These are phyloP conservation scores for Nelumbo lutea DNA, from an alignment of 164 flowering plant genomes.

Conservation along the genomic window DNA sequence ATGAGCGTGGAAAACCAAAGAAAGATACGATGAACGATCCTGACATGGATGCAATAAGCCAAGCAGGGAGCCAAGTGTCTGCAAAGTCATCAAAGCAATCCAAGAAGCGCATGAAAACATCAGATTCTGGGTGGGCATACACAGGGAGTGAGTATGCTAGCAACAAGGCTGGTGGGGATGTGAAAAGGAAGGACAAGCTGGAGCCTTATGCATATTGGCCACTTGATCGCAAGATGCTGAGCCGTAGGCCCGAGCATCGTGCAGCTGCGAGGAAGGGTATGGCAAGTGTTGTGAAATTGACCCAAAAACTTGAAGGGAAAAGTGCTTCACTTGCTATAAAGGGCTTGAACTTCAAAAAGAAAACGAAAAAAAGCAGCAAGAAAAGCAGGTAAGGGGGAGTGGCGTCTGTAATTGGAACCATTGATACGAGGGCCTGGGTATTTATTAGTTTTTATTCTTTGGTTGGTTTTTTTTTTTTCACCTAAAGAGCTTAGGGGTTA, in stretches of 20 bases:
- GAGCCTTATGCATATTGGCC: constrained; percentile 99
- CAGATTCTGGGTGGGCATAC: constrained; percentile 81
- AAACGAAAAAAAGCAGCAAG: constrained; percentile 35
- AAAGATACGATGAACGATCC: constrained; percentile 27
- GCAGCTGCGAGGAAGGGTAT: constrained; percentile 87
- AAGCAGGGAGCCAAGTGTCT: constrained; percentile 39
- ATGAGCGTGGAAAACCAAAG: constrained; percentile 42
- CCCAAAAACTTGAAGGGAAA: constrained; percentile 84
- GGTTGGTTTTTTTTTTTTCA: too few relatives aligned
- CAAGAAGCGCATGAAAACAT: constrained; percentile 57
- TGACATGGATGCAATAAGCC: constrained; percentile 50
- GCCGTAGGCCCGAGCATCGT: constrained; percentile 83
- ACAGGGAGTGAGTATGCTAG: constrained; percentile 80
- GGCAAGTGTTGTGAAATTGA: constrained; percentile 78
- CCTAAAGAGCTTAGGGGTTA: too few relatives aligned
- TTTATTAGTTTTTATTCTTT: too few relatives aligned
- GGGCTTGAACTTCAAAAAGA: constrained; percentile 34
- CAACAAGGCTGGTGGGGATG: constrained; percentile 90
- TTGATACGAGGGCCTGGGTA: too few relatives aligned
- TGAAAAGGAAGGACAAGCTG: constrained; percentile 87
- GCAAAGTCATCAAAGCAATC: constrained; percentile 22
- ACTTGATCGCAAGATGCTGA: constrained; percentile 95
- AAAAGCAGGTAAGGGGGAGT: constrained; percentile 15
- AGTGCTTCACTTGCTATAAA: constrained; percentile 63
- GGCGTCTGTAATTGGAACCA: neutral